phyloP scores from a whole-genome alignment of 345 rosid species.

The Abelmoschus esculentus region DNA sequence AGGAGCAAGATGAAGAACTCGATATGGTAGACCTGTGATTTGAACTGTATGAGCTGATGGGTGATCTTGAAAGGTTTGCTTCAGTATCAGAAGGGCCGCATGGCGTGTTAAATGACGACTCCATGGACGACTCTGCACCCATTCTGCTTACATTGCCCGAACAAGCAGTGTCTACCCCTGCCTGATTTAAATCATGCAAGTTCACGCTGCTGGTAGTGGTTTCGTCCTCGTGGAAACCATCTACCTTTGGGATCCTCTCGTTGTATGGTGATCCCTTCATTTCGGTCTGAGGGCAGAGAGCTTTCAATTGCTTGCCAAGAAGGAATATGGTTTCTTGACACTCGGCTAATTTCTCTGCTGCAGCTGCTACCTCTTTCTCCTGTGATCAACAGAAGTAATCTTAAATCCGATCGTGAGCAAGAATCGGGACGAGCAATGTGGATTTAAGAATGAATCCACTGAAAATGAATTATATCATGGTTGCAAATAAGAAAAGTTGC shows the following conservation, averaged over 20 bases:
- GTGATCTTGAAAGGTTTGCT: not conserved
- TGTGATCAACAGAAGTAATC: not conserved
- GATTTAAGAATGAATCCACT: not conserved
- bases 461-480: not conserved
- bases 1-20: not conserved
- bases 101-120: not conserved
- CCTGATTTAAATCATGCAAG: too few species aligned
- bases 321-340: not conserved
- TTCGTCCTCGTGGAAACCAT: too few species aligned
- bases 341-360: not conserved
- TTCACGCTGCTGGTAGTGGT: too few species aligned
- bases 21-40: not conserved
- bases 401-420: too few species aligned
- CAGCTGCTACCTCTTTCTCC: not conserved
- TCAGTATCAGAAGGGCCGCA: not conserved
- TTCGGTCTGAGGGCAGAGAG: too few species aligned
- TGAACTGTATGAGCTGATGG: not conserved
- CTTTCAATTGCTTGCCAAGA: not conserved
- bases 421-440: not conserved
- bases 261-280: too few species aligned
- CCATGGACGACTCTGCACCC: not conserved
- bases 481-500: not conserved
- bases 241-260: too few species aligned
- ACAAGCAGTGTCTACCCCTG: too few species aligned
- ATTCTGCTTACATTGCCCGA: too few species aligned